phyloP scores from a whole-genome alignment of 129 eudicot species.

The Calendula officinalis region DNA sequence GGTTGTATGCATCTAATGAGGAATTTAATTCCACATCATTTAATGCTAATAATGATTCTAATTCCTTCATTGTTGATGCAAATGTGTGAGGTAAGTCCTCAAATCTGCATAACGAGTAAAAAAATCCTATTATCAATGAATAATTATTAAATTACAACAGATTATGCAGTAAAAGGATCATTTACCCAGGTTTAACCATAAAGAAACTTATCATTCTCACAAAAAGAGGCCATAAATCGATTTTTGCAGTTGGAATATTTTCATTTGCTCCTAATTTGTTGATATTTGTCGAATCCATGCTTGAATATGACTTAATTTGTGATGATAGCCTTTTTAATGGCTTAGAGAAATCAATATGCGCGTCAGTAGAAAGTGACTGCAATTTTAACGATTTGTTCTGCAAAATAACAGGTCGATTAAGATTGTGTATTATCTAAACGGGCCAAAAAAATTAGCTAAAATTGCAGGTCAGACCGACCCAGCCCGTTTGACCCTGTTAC shows the following conservation, averaged over 20 bases:
- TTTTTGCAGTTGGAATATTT: conserved; percentile 22
- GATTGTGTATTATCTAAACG: not conserved
- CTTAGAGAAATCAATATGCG: conserved; percentile 54
- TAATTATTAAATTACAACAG: not conserved
- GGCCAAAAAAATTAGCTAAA: not conserved
- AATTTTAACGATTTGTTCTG: conserved; percentile 76
- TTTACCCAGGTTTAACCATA: conserved; percentile 63
- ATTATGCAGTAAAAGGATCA: conserved; percentile 4
- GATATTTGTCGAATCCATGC: conserved; percentile 35
- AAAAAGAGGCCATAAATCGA: conserved; percentile 71
- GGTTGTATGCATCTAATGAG: conserved; percentile 57
- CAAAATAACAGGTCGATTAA: conserved; percentile 17
- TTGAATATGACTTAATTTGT: conserved; percentile 32
- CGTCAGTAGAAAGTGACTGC: conserved; percentile 50
- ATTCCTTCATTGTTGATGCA: conserved; percentile 53
- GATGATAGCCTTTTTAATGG: conserved; percentile 55
- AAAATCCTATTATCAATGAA: conserved; percentile 5
- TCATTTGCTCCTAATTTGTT: conserved; percentile 37
- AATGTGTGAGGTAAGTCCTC: conserved; percentile 67
- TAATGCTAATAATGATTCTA: conserved; percentile 55
- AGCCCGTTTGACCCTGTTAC: conserved; percentile 28
- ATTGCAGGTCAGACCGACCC: not conserved
- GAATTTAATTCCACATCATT: conserved; percentile 45
- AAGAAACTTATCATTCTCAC: conserved; percentile 83
- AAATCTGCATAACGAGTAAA: conserved; percentile 47